Conservation (phyloP, 371 early-diverging fungal genomes). For the Mucor circinelloides region DNA sequence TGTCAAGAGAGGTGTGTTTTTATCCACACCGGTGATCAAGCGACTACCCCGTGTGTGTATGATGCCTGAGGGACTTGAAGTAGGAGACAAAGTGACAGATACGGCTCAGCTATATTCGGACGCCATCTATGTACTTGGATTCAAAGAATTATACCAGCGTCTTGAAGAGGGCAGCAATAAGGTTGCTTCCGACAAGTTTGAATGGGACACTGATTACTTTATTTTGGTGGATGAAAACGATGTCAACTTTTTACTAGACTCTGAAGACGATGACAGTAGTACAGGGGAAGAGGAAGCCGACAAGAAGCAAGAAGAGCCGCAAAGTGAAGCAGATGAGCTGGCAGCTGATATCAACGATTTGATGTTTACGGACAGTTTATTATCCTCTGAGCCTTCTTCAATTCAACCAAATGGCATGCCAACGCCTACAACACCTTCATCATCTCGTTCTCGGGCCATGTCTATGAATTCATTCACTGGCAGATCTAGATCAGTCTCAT, state of each 20-base stretch:
- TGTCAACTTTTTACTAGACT: slow-evolving; percentile 58
- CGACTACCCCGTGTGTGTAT: slow-evolving; percentile 55
- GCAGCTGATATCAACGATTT: slow-evolving; percentile 20
- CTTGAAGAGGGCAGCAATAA: slow-evolving; percentile 39
- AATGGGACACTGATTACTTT: slow-evolving; percentile 70
- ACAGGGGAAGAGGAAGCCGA: not conserved
- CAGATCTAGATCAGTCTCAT: slow-evolving; percentile 42
- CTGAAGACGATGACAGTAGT: slow-evolving; percentile 7
- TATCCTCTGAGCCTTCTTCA: not conserved
- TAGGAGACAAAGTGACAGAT: slow-evolving; percentile 42
- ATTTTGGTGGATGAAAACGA: slow-evolving; percentile 66
- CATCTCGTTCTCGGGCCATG: slow-evolving; percentile 28
- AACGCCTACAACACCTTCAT: slow-evolving; percentile 38
- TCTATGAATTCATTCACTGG: slow-evolving; percentile 27
- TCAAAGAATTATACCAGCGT: slow-evolving; percentile 61
- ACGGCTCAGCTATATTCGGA: slow-evolving; percentile 61
- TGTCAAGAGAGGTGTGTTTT: slow-evolving; percentile 55
- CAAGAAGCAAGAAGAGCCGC: not conserved
- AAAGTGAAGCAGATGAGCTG: slow-evolving; percentile 23
- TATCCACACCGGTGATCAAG: slow-evolving; percentile 64
- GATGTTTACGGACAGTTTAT: slow-evolving; percentile 31
- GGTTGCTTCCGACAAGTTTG: slow-evolving; percentile 47
- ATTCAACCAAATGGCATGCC: not conserved
- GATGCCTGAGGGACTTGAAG: slow-evolving; percentile 49
- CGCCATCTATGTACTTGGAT: slow-evolving; percentile 47